phyloP scores from a whole-genome alignment of 2,329 filamentous ascomycete species.

The Aspergillus ochraceoroseus region DNA sequence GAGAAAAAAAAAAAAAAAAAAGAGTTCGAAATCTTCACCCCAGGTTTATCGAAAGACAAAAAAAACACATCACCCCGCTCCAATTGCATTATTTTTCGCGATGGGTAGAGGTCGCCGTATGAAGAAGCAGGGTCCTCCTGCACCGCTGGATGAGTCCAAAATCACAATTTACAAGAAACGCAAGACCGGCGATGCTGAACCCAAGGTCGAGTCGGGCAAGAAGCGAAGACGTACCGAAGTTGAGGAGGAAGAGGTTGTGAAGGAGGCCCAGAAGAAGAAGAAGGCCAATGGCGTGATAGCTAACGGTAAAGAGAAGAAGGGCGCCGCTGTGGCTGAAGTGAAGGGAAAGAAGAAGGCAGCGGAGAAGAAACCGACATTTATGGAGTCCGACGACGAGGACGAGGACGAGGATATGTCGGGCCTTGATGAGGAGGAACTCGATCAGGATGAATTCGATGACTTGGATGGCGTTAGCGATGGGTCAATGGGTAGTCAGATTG shows the following conservation, averaged over 20 bases:
- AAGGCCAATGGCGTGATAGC: constrained; percentile 26
- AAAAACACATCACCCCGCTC: constrained; percentile 9
- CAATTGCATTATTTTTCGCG: constrained; percentile 33
- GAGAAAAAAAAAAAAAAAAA: constrained; percentile 29
- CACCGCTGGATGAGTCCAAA: constrained; percentile 67
- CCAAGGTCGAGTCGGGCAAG: constrained; percentile 52
- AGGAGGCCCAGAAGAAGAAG: constrained; percentile 40
- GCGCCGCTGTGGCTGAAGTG: constrained; percentile 6
- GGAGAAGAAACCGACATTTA: constrained; percentile 38
- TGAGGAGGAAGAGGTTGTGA: constrained; percentile 43
- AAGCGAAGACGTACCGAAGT: constrained; percentile 57
- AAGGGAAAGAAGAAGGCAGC: constrained; percentile 29
- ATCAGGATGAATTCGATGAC: constrained; percentile 47
- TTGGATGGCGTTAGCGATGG: constrained; percentile 40
- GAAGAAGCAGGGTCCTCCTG: constrained; percentile 89
- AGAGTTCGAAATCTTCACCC: constrained; percentile 26
- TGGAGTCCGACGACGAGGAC: constrained; percentile 40
- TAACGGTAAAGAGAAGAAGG: constrained; percentile 21
- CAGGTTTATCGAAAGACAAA: constrained; percentile 15
- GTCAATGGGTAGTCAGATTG: constrained; percentile 49
- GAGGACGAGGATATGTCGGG: constrained; percentile 38
- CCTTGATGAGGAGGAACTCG: constrained; percentile 36
- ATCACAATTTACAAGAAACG: constrained; percentile 66
- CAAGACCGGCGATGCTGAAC: constrained; percentile 67
- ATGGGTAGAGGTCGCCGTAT: constrained; percentile 92